Evolutionary conservation across 768 basidiomycete species (phyloP).

Genomic region (Pisolithus tinctorius): DNA sequence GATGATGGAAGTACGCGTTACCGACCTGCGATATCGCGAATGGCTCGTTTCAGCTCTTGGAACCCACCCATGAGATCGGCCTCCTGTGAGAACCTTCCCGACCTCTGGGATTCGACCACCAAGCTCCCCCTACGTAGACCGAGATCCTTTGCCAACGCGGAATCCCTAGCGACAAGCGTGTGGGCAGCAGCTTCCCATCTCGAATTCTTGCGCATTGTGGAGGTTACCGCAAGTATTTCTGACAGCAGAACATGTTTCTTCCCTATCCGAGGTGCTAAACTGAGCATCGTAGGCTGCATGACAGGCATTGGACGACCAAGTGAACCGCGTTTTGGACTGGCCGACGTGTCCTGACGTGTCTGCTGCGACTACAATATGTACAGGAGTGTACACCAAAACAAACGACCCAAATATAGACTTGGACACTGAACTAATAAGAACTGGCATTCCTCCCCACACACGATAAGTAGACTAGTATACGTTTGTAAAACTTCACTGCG

Average conservation of each 20-base stretch:
- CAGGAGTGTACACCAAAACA: background rate
- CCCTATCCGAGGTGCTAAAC: constrained; percentile 32
- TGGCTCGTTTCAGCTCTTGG: constrained; percentile 69
- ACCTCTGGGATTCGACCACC: constrained; percentile 33
- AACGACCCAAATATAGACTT: background rate
- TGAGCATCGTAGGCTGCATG: constrained; percentile 13
- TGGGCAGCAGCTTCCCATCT: constrained; percentile 82
- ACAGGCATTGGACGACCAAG: background rate
- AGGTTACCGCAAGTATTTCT: constrained; percentile 88
- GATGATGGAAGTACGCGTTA: constrained; percentile 6
- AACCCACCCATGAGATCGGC: constrained; percentile 88
- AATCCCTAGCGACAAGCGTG: constrained; percentile 54
- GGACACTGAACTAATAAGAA: background rate
- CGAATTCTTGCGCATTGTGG: constrained; percentile 95
- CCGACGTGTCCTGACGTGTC: background rate
- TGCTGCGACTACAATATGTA: background rate
- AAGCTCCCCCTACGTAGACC: constrained; percentile 62
- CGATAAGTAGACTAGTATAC: too few relatives aligned
- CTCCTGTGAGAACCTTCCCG: constrained; percentile 56
- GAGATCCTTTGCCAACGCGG: constrained; percentile 65
- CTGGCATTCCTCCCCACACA: background rate
- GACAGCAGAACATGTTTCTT: constrained; percentile 77
- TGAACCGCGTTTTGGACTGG: background rate
- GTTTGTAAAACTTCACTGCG: too few relatives aligned
- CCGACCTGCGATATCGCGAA: constrained; percentile 65